Evolutionary conservation across 2,329 filamentous ascomycete genomes (phyloP).

Genomic region (Lithohypha guttulata): DNA sequence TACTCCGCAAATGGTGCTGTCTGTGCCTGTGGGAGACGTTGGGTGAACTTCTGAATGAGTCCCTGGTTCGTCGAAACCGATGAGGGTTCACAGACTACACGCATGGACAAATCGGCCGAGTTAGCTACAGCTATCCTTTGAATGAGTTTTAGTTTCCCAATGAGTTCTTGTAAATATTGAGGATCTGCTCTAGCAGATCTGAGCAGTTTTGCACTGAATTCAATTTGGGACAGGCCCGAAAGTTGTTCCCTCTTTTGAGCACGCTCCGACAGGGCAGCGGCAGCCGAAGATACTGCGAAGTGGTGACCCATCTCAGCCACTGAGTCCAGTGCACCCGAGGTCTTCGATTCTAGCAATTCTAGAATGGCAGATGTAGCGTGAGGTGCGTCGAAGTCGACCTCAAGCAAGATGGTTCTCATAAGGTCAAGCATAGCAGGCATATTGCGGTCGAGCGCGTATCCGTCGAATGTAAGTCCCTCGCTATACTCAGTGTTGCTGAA

Average conservation of each 20-base stretch:
- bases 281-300: conserved; percentile 73
- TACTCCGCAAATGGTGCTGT: conserved; percentile 25
- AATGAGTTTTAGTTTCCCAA: conserved; percentile 74
- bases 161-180: conserved; percentile 62
- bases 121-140: conserved; percentile 66
- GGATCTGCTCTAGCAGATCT: conserved; percentile 57
- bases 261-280: conserved; percentile 63
- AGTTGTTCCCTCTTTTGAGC: conserved; percentile 71
- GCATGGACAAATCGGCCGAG: conserved; percentile 58
- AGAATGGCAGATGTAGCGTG: conserved; percentile 72
- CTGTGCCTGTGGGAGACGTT: conserved; percentile 42
- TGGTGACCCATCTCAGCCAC: conserved; percentile 84
- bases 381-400: conserved; percentile 80
- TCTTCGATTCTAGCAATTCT: conserved; percentile 74
- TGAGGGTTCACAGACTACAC: conserved; percentile 74
- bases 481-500: conserved; percentile 57
- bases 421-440: conserved; percentile 85
- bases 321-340: conserved; percentile 81
- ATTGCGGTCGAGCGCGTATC: conserved; percentile 82
- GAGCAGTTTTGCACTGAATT: conserved; percentile 65
- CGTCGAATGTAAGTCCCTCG: conserved; percentile 75
- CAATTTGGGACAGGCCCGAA: conserved; percentile 81
- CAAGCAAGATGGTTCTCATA: conserved; percentile 64
- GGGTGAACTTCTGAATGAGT: conserved; percentile 61
- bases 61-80: conserved; percentile 59